Evolutionary conservation across 345 rosid species (phyloP), one percentile per base, ranked within the genome.

Genomic region (Eucalyptus sp.): DNA sequence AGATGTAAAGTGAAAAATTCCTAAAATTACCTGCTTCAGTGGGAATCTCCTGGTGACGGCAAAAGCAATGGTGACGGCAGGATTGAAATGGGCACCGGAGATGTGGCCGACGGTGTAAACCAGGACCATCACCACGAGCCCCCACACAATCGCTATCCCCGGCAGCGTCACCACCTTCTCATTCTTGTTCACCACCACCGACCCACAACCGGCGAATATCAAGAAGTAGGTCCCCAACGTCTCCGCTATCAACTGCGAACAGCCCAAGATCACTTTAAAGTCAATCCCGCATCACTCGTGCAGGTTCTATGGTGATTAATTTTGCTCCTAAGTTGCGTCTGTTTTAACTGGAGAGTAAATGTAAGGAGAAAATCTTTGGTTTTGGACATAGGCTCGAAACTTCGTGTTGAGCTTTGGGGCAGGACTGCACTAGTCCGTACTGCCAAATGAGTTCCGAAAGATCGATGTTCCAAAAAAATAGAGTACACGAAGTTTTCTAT

Each of bases 71-170:
- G 99, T 97, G 91, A 97, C 98, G 12, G 99, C 96, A 8, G 99
- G 99, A 88, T 97, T 97, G 80, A 97, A 96, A 94, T 97, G 99
- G 88, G 98, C 99, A 56, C 99, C 99, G 31, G 99, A 96, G 94
- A 97, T 96, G 88, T 97, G 99, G 33, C 99, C 99, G 6, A 96
- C 93, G 43, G 98, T 91, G 93, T 96, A 97, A 88, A 94, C 94
- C 60, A 96, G 89, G 13, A 95, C 99, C 98, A 95, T 95, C 81
- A 96, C 99, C 8, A 96, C 94, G 33, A 96, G 91, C 81, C 99
- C 99, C 98, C 99, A 97, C 29, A 96, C 97, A 11, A 92, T 90
- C 37, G 99, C 89, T 31, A 97, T 96, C 50, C 99, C 99, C 0
- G 98, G 96, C 25, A 43, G 95, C 4, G 99, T 92, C 89, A 97